phyloP scores from a whole-genome alignment of 176 grass and related monocot genomes.

The Alopecurus myosuroides region DNA sequence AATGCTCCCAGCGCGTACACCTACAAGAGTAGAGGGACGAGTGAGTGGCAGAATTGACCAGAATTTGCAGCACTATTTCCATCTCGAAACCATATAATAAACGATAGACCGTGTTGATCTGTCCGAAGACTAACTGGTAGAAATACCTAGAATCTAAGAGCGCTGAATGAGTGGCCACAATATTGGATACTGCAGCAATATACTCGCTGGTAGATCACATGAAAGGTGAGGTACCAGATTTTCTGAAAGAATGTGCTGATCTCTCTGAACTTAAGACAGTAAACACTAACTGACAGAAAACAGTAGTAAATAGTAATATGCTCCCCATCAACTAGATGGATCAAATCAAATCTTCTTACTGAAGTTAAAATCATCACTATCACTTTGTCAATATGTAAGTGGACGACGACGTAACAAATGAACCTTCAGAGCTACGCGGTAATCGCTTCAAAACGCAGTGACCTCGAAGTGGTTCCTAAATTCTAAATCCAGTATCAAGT shows the following conservation, averaged over 20 bases:
- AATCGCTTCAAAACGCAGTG: background rate
- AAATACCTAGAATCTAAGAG: background rate
- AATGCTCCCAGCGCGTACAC: slow-evolving; percentile 78
- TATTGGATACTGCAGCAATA: background rate
- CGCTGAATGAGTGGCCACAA: background rate
- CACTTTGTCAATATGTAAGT: background rate
- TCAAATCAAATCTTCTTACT: background rate
- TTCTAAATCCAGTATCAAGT: background rate
- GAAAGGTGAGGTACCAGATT: no score
- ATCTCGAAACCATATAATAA: background rate
- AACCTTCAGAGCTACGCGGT: background rate
- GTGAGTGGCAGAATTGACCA: background rate
- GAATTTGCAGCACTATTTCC: background rate
- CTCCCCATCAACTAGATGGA: background rate
- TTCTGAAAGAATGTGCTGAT: no score
- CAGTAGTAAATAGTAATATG: no score
- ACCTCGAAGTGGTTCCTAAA: background rate
- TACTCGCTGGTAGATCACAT: no score
- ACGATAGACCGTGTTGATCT: no score
- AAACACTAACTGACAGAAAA: background rate
- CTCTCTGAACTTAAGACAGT: background rate
- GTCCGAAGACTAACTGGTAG: no score
- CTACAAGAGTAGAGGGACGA: slow-evolving; percentile 14
- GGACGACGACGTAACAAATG: background rate
- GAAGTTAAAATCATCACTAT: background rate